Base-by-base conservation (phyloP, 768 basidiomycete genomes). In the Leucocoprinus birnbaumii region DNA sequence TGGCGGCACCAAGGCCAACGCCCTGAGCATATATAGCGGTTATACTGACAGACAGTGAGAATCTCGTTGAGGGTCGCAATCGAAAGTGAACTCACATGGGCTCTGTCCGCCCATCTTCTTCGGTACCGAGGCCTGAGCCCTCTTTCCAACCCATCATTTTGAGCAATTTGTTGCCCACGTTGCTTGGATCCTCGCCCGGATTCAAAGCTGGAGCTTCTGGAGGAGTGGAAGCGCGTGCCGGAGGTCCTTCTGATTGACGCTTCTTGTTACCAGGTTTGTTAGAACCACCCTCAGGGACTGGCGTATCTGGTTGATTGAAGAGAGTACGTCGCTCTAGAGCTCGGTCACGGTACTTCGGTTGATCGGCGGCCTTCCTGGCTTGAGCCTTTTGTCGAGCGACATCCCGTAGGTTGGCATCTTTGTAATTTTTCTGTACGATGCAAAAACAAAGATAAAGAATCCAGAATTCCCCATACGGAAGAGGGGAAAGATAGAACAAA, bases 131-230 rank as follows among this genome's bases (percentile, higher is more conserved):
- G 1, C 96, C 95, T 14, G 81, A 85, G 5, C 95, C 95, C 63
- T 89, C 89, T 59, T 80, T 90, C 95, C 95, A 98, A 0, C 96
- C 97, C 95, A 98, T 98, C 84, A 96, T 95, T 68, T 93, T 92
- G 59, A 98, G 69, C 55, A 99, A 67, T 65, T 92, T 94, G 65
- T 95, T 95, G 5, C 97, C 97, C 10, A 93, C 82, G 62, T 98
- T 98, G 40, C 63, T 85, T 48, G 86, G 83, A 62, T 98, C 94
- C 65, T 91, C 75, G 4, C 83, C 90, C 4, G 86, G 90, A 61
- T 87, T 84, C 3, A 86, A 62, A 2, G 83, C 64, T 1, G 63
- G 76, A 2, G 83, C 65, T 1, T 62, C 76, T 4, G 82, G 78
- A 8, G 84, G 83, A 1, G 87, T 83, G 0, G 87, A 83, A 2